phyloP scores from a whole-genome alignment of 108 stramenopile species.

The Ochromonas danica region DNA sequence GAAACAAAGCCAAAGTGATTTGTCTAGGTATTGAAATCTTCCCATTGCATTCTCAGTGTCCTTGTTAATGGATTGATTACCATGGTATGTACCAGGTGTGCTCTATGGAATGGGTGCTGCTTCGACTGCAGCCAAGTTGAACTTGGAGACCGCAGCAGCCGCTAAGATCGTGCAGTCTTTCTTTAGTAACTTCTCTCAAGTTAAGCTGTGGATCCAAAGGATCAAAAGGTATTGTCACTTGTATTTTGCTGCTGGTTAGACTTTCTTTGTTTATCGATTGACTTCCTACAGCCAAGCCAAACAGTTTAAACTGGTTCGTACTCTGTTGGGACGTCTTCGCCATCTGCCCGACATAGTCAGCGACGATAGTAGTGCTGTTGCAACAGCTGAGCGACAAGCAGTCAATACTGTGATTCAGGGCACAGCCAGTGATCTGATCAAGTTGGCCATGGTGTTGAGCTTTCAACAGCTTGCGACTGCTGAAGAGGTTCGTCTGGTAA shows the following conservation, averaged over 20 bases:
- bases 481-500: slow-evolving; percentile 31
- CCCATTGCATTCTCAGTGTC: background rate
- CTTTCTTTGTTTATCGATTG: background rate
- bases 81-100: too few relatives aligned
- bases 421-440: slow-evolving; percentile 64
- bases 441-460: slow-evolving; percentile 60
- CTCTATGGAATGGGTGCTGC: slow-evolving; percentile 62
- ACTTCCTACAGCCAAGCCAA: background rate
- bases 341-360: slow-evolving; percentile 56
- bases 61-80: too few relatives aligned
- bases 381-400: slow-evolving; percentile 66
- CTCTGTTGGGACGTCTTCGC: slow-evolving; percentile 41
- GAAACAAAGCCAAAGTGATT: slow-evolving; percentile 60
- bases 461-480: background rate
- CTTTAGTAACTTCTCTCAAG: slow-evolving; percentile 52
- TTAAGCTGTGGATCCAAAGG: slow-evolving; percentile 54
- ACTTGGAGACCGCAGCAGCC: slow-evolving; percentile 46
- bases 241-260: background rate
- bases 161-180: slow-evolving; percentile 53
- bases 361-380: slow-evolving; percentile 42
- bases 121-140: slow-evolving; percentile 57
- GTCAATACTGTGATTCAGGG: slow-evolving; percentile 68
- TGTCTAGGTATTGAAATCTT: slow-evolving; percentile 48
- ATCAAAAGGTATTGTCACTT: slow-evolving; percentile 32
- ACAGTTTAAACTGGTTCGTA: slow-evolving; percentile 35